Evolutionary conservation across 2,329 filamentous ascomycete species (phyloP).

Genomic region (Calonectria pauciramosa): DNA sequence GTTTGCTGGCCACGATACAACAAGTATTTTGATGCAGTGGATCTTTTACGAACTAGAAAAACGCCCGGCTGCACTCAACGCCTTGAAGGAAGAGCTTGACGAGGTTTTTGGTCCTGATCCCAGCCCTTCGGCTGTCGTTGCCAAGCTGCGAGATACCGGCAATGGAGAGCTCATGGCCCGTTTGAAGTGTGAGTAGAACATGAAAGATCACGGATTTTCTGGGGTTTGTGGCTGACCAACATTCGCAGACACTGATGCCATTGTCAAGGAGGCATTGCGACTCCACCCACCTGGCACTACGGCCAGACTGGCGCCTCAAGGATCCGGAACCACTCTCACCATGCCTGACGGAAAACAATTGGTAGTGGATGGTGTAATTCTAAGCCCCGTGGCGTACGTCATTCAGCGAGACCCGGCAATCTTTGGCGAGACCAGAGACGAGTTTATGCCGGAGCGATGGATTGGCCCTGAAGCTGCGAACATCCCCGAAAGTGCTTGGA

Average conservation of each 20-base stretch:
- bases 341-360: not conserved
- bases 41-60: not conserved
- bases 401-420: not conserved
- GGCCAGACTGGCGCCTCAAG: not conserved
- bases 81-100: not conserved
- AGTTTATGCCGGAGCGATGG: slow-evolving; percentile 1
- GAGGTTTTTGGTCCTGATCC: slow-evolving; percentile 1
- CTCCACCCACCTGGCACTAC: not conserved
- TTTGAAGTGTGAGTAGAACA: not conserved
- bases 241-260: not conserved
- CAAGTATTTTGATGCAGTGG: slow-evolving; percentile 6
- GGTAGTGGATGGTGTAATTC: not conserved
- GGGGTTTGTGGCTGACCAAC: not conserved
- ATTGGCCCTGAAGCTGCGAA: not conserved
- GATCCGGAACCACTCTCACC: not conserved
- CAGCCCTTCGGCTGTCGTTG: not conserved
- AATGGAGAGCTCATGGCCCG: not conserved
- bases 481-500: not conserved
- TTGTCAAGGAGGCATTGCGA: slow-evolving; percentile 4
- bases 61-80: not conserved
- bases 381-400: not conserved
- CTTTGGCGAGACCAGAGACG: not conserved
- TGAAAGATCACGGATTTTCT: not conserved
- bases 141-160: not conserved
- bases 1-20: slow-evolving; percentile 1